Evolutionary conservation across 1,284 basidiomycete genomes (phyloP), one percentile per base, ranked within the genome.

Genomic region (Sanghuangporus baumii): DNA sequence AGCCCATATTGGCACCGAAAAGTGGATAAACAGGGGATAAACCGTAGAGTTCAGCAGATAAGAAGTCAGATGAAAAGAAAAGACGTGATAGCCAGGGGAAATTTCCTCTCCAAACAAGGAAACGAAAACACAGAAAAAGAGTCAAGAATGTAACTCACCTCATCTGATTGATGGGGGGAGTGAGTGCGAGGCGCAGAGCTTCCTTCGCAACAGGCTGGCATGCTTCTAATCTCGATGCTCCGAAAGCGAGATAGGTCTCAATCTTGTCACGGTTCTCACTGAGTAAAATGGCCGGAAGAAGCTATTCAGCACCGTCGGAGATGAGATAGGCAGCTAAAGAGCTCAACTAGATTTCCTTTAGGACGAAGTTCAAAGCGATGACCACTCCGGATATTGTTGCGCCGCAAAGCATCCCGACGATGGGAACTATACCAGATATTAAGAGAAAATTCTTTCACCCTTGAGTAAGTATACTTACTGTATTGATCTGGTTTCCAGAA

Each of bases 351-450:
- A 91, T 69, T 68, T 90, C 87, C 68, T 81, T 86, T 52, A 91
- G 74, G 11, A 89, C 79, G 60, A 82, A 86, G 60, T 82, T 84
- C 3, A 88, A 76, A 0, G 86, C 81, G 0, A 94, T 81, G 1
- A 90, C 85, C 23, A 93, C 83, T 0, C 85, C 84, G 0, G 87
- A 87, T 62, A 94, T 89, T 0, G 90, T 87, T 64, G 82, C 85
- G 3, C 92, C 92, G 57, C 91, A 89, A 2, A 94, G 78, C 93
- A 94, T 94, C n/a, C 93, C 92, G 8, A 93, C 80, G 57, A 93
- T 83, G 8, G 91, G 91, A 62, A 94, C 91, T 93, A 18, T 36
- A 38, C 16, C 2, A 23, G n/a, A 11, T 4, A 16, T 12, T 8
- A 23, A 2, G 31, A 7, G 26, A n/a, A 11, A 8, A 56, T 20